These are phyloP conservation scores for Cadophora malorum DNA, from an alignment of 2,329 filamentous ascomycete genomes.

Conservation along the genomic window DNA sequence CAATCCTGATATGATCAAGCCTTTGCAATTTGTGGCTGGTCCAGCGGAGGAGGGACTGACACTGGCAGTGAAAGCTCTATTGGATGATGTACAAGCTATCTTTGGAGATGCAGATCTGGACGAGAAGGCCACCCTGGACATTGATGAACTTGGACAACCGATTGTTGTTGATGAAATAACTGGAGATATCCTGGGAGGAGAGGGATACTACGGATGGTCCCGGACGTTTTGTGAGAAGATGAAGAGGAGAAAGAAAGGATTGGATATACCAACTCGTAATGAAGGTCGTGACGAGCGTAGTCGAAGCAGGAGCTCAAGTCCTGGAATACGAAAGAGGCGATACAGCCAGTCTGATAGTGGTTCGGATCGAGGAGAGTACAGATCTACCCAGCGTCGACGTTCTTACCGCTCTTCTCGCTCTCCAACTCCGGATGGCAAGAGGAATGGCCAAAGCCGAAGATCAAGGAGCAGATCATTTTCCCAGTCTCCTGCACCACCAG, in stretches of 20 bases:
- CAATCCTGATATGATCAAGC: slow-evolving; percentile 71
- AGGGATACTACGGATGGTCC: slow-evolving; percentile 91
- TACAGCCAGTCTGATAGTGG: slow-evolving; percentile 40
- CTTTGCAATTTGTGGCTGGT: slow-evolving; percentile 72
- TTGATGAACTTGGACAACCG: slow-evolving; percentile 78
- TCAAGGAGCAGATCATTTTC: slow-evolving; percentile 39
- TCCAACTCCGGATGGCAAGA: slow-evolving; percentile 33
- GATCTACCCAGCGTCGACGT: slow-evolving; percentile 37
- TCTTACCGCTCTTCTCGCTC: slow-evolving; percentile 45
- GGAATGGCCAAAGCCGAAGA: slow-evolving; percentile 28
- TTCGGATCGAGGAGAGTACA: slow-evolving; percentile 32
- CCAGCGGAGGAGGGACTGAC: slow-evolving; percentile 71
- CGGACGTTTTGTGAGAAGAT: slow-evolving; percentile 80
- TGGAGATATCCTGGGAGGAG: slow-evolving; percentile 64
- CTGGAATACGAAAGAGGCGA: slow-evolving; percentile 39
- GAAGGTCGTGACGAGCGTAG: slow-evolving; percentile 16
- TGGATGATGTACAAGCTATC: slow-evolving; percentile 73
- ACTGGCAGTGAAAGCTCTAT: slow-evolving; percentile 71
- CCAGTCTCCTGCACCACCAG: slow-evolving; percentile 29
- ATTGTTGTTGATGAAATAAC: slow-evolving; percentile 70
- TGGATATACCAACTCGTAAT: slow-evolving; percentile 28
- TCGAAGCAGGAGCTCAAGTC: slow-evolving; percentile 34
- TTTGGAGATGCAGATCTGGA: slow-evolving; percentile 61
- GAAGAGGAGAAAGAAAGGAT: slow-evolving; percentile 59
- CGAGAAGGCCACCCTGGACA: slow-evolving; percentile 60